Evolutionary conservation across 1,139 yeast species (phyloP), one percentile per base, ranked within the genome.

Genomic region (Scheffersomyces cryptocercus): DNA sequence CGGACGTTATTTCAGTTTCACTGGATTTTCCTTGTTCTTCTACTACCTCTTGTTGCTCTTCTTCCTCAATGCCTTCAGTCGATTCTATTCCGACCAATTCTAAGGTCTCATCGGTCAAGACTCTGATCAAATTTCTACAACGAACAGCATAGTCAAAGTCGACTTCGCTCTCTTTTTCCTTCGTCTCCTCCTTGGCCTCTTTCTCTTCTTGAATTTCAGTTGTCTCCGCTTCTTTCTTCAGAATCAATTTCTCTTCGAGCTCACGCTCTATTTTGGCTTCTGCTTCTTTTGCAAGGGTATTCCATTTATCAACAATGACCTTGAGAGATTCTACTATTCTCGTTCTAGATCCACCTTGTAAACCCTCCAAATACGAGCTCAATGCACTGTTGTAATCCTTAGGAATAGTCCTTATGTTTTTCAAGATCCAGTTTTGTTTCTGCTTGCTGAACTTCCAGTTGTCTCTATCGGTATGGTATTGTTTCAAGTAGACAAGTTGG

Each of bases 361-460:
- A 59, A 2, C 88, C 88, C 35, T 72, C 76, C 39, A 89, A 65
- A 58, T 91, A 91, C 8, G 63, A 62, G 14, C 73, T 53, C 47
- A 90, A 62, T 35, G 82, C 81, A 2, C 62, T 69, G 38, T 75
- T 79, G 54, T 88, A 90, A 3, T 75, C 68, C 1, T 67, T 72
- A 1, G 85, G 87, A 13, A 85, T 76, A 31, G 59, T 52, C 48
- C 73, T 75, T 38, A 88, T 67, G 63, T 89, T 84, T 57, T 85
- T 85, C 50, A 90, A 65, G 40, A 91, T 75, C 97, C 97, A 91
- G 60, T 89, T 90, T 62, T 91, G 98, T 54, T 91, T 90, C 68
- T 88, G 96, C 59, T 91, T 91, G 46, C 95, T 86, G 61, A 91
- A 91, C 67, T 90, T 91, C 98, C 98, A 91, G 48, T 77, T 73